Base-by-base conservation (phyloP, 805 yeast species). In the Ogataea nonfermentans region DNA sequence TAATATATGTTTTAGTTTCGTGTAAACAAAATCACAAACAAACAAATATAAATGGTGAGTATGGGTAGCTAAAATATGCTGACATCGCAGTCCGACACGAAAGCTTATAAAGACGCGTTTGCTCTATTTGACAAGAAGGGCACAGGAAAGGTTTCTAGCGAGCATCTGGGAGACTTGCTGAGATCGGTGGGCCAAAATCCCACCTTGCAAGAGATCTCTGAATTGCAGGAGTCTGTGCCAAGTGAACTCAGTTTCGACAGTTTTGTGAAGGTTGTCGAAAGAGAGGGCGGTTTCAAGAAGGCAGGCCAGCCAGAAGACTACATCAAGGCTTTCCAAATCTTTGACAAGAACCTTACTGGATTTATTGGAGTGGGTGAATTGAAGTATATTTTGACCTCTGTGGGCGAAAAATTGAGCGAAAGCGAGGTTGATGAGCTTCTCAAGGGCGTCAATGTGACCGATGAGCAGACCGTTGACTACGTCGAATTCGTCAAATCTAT, bases 181-280 rank as follows among this genome's bases (percentile, higher is more conserved):
- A 79, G 99, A 62, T 97, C 99, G 2, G 90, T 93, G 45, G 99
- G 99, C 27, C 98, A 91, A 71, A 93, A 93, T 70, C 99, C 99
- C 48, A 90, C 99, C 4, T 76, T 88, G 56, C 84, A 90, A 15
- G 96, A 89, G 66, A 84, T 89, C 47, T 68, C 76, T 20, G 80
- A 78, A 42, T 64, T 81, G 37, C 78, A 76, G 59, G 63, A 63
- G 36, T 16, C 51, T 3, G 44, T 45, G 20, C 47, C 46, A 24
- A 33, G 49, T 7, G 81, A 74, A 47, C 70, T 87, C 50, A 87
- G 83, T 56, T 88, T 81, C 51, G 90, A 81, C 43, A 78, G 87
- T 11, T 88, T 84, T 65, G 78, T 81, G 43, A 76, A 77, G 61
- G 74, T 87, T 55, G 80, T 86, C 51, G 81, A 81, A 64, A 79